A percentile compares a stretch with the other conserved stretches of the same genome.
These are phyloP conservation scores for Pseudomonodictys pantanalensis DNA, from an alignment of 495 filamentous ascomycete species.

Conservation along the genomic window DNA sequence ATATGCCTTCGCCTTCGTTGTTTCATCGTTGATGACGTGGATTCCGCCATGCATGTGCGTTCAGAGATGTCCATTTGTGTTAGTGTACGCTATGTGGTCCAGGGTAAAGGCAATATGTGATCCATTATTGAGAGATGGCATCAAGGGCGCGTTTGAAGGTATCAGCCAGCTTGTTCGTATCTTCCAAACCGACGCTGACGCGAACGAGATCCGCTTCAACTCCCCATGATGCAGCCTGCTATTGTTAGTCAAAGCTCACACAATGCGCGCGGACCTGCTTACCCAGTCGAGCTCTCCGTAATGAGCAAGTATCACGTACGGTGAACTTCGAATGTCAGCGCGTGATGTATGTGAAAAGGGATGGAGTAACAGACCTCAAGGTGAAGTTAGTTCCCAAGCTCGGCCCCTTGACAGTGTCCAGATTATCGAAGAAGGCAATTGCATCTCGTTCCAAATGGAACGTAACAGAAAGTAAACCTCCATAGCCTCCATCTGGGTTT, in stretches of 20 bases:
- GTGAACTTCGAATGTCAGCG: slow-evolving; percentile 54
- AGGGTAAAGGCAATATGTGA: background rate
- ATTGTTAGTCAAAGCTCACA: slow-evolving; percentile 10
- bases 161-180: slow-evolving; percentile 58
- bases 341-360: background rate
- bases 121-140: slow-evolving; percentile 14
- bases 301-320: slow-evolving; percentile 89
- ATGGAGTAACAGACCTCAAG: slow-evolving; percentile 50
- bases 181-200: slow-evolving; percentile 88
- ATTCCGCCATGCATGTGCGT: no score
- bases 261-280: slow-evolving; percentile 31
- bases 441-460: slow-evolving; percentile 70
- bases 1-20: no score
- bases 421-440: slow-evolving; percentile 75
- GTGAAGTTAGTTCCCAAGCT: slow-evolving; percentile 98
- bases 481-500: slow-evolving; percentile 77
- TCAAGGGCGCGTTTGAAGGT: slow-evolving; percentile 48
- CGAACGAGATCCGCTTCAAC: slow-evolving; percentile 75
- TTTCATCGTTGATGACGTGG: no score
- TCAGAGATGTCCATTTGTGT: no score
- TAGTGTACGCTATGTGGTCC: background rate
- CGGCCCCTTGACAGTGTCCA: slow-evolving; percentile 89
- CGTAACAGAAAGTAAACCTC: slow-evolving; percentile 80
- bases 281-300: slow-evolving; percentile 89
- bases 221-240: slow-evolving; percentile 68